These are phyloP conservation scores for Fusarium denticulatum DNA, from an alignment of 2,329 filamentous ascomycete species.

Conservation along the genomic window DNA sequence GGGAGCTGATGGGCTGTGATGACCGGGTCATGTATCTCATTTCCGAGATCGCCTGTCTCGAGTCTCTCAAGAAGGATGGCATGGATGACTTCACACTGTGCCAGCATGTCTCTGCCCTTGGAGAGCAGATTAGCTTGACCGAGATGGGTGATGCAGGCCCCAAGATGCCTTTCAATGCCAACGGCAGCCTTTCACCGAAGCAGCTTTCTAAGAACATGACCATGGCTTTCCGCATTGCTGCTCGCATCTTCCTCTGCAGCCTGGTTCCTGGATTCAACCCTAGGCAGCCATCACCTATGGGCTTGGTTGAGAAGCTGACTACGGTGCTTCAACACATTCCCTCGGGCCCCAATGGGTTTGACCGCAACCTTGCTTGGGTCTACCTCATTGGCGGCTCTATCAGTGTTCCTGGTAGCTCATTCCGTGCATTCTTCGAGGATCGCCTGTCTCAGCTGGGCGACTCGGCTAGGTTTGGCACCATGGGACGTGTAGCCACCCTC, in stretches of 20 bases:
- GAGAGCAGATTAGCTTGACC: constrained; percentile 84
- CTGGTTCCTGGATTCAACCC: constrained; percentile 89
- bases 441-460: constrained; percentile 80
- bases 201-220: constrained; percentile 91
- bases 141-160: constrained; percentile 71
- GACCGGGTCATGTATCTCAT: constrained; percentile 98
- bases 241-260: constrained; percentile 96
- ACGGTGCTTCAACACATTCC: constrained; percentile 84
- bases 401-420: constrained; percentile 75
- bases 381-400: constrained; percentile 87
- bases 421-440: constrained; percentile 81
- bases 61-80: constrained; percentile 83
- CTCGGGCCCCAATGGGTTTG: constrained; percentile 81
- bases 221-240: constrained; percentile 87
- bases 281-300: constrained; percentile 75
- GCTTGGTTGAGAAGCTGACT: constrained; percentile 81
- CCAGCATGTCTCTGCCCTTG: constrained; percentile 88
- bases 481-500: constrained; percentile 82
- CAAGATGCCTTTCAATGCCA: constrained; percentile 71
- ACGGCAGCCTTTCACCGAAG: constrained; percentile 80
- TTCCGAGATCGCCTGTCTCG: constrained; percentile 95
- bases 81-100: constrained; percentile 89
- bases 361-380: constrained; percentile 92
- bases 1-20: constrained; percentile 96
- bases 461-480: constrained; percentile 81